Conservation (phyloP, 192 early-diverging fungal genomes). For the Rhizoclosmatium sp. region DNA sequence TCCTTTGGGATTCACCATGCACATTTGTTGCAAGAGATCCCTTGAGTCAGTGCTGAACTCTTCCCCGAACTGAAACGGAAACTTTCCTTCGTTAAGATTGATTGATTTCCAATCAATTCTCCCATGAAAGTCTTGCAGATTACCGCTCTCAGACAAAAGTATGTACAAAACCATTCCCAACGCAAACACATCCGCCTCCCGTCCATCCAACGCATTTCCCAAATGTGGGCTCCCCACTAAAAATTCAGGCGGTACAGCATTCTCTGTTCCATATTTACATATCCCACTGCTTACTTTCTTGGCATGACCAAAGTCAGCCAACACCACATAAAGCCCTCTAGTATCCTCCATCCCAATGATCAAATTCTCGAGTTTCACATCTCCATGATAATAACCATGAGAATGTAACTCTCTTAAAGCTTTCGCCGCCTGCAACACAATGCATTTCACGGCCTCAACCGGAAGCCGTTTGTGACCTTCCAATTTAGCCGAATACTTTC, state of each 20-base stretch:
- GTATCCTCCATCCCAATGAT: neutral
- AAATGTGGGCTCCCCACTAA: neutral
- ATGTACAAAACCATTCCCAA: conserved; percentile 29
- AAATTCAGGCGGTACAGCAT: conserved; percentile 30
- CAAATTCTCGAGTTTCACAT: conserved; percentile 27
- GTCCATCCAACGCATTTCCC: conserved; percentile 1
- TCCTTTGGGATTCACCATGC: conserved; percentile 17
- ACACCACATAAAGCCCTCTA: neutral
- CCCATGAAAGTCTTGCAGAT: neutral
- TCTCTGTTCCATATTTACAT: conserved; percentile 12
- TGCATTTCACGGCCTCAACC: conserved; percentile 1
- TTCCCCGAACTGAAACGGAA: neutral
- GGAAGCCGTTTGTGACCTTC: neutral
- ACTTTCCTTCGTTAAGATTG: neutral
- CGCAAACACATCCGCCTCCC: conserved; percentile 34
- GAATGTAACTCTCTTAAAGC: neutral
- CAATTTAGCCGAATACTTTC: neutral
- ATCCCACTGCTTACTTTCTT: conserved; percentile 1
- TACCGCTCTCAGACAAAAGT: conserved; percentile 10
- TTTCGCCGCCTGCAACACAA: neutral
- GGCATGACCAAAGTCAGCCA: conserved; percentile 28
- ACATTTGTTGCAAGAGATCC: conserved; percentile 29
- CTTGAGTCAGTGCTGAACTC: neutral
- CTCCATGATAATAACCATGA: conserved; percentile 25
- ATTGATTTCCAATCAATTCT: neutral